These are phyloP conservation scores for Trametes cubensis DNA, from an alignment of 768 basidiomycete genomes.

Conservation along the genomic window DNA sequence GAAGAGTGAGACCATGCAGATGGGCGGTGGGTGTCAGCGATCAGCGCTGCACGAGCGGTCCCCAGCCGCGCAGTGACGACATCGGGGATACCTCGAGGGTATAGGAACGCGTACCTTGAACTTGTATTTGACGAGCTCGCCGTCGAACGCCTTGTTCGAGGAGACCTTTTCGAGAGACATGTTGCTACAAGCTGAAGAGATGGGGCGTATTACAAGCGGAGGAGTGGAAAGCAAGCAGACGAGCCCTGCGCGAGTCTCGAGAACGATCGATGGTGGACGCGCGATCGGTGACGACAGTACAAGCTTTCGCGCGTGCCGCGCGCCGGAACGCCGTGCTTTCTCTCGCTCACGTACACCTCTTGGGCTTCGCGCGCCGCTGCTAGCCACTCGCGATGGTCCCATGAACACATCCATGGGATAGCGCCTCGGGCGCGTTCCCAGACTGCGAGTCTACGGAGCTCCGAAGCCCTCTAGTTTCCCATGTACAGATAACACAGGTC, in stretches of 20 bases:
- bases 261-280: conserved; percentile 10
- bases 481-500: not conserved
- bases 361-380: not conserved
- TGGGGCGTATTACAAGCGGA: not conserved
- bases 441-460: not conserved
- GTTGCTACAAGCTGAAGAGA: not conserved
- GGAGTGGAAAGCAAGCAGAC: not conserved
- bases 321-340: not conserved
- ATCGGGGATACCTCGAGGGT: conserved; percentile 18
- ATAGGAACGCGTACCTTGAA: conserved; percentile 57
- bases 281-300: conserved; percentile 15
- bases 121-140: conserved; percentile 83
- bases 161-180: conserved; percentile 65
- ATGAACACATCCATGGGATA: conserved; percentile 13
- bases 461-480: conserved; percentile 3
- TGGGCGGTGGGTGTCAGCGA: conserved; percentile 4
- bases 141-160: conserved; percentile 78
- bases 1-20: not conserved
- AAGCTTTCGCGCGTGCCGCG: not conserved
- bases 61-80: conserved; percentile 11
- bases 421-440: not conserved
- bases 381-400: conserved; percentile 4
- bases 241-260: not conserved
- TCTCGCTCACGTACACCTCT: not conserved
- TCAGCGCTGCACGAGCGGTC: conserved; percentile 15